phyloP scores from a whole-genome alignment of 257 asterid genomes.

The Solanum habrochaites region DNA sequence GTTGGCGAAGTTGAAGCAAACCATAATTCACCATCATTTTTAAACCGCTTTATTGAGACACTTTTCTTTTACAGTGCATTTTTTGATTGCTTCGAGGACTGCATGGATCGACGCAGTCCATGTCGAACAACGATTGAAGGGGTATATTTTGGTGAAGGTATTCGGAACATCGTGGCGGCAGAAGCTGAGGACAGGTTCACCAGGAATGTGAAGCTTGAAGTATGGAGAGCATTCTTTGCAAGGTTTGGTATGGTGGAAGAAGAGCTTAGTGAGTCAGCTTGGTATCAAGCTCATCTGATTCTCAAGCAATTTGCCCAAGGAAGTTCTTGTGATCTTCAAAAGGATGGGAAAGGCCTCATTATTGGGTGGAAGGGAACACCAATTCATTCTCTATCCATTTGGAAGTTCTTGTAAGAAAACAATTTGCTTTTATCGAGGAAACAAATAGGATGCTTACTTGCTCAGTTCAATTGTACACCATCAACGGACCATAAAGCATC shows the following conservation, averaged over 20 bases:
- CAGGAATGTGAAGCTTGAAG: constrained; percentile 45
- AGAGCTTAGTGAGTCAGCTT: constrained; percentile 34
- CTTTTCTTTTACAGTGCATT: constrained; percentile 35
- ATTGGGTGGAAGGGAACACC: constrained; percentile 51
- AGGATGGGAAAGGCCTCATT: constrained; percentile 27
- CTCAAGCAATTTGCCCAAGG: constrained; percentile 25
- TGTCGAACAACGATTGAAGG: constrained; percentile 30
- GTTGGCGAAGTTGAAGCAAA: constrained; percentile 59
- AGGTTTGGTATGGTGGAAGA: constrained; percentile 39
- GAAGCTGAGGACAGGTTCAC: constrained; percentile 39
- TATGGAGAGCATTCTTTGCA: constrained; percentile 49
- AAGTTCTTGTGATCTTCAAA: constrained; percentile 23
- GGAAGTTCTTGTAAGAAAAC: constrained; percentile 17
- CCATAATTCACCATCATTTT: constrained; percentile 51
- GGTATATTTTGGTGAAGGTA: constrained; percentile 41
- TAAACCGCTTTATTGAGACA: constrained; percentile 46
- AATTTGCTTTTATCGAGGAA: not conserved
- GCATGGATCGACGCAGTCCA: constrained; percentile 27
- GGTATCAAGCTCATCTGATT: constrained; percentile 36
- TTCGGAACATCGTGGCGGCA: constrained; percentile 34
- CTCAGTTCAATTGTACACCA: not conserved
- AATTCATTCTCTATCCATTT: constrained; percentile 26
- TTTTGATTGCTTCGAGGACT: constrained; percentile 55
- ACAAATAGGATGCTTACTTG: not conserved
- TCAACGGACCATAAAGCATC: not conserved